Evolutionary conservation across 768 basidiomycete genomes (phyloP), one percentile per base, ranked within the genome.

Genomic region (Russula brevipes): DNA sequence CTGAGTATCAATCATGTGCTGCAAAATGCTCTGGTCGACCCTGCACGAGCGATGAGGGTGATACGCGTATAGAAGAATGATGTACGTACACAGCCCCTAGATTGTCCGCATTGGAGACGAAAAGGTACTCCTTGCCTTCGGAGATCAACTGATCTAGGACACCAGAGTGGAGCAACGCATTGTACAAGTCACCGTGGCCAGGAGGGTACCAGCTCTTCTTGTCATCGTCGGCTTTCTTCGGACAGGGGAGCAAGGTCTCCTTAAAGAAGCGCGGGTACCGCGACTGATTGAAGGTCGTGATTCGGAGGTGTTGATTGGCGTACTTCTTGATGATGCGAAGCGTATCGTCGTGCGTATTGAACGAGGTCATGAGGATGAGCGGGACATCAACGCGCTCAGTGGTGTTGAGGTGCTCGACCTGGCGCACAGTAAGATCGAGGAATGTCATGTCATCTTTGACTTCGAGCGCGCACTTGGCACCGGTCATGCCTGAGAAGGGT

Each of bases 271-370:
- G 85, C 9, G 87, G 87, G 77, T 87, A 88, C 59, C 86, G 82
- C 17, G 86, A 87, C 74, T 88, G 86, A 74, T 85, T 85, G 80
- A 87, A 87, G 14, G 82, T 81, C 59, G 82, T 80, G 69, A 88
- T 85, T 73, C 85, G 82, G 71, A 88, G 79, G 75, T 87, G 87
- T 76, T 88, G 87, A 76, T 88, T 89, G 47, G 82, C 81, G 75
- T 89, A 89, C 75, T 89, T 89, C 73, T 87, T 87, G 72, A 89
- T 88, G 76, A 89, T 85, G 51, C 87, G 82, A 35, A 85, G 79
- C 17, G 87, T 89, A 72, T 89, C 87, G 31, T 88, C 87, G 72
- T 87, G 86, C 8, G 87, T 89, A 77, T 89, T 89, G 79, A 89
- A 89, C 56, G 86, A 87, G 70, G 88, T 89, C 87, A 89, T 89